Evolutionary conservation across 768 basidiomycete genomes (phyloP).

Genomic region (Suillus clintonianus): DNA sequence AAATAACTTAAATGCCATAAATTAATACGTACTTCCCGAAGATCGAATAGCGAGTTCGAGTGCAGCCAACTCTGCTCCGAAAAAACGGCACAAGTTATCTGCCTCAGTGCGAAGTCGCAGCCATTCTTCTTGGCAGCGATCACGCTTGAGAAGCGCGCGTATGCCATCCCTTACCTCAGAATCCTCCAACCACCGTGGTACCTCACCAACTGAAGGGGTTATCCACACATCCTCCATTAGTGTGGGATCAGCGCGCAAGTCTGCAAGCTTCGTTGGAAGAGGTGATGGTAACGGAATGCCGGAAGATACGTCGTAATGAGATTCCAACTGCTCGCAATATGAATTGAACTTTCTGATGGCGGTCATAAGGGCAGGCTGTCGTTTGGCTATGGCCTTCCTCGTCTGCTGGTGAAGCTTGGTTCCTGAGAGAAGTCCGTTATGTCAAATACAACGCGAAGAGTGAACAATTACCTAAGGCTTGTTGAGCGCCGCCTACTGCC

Average conservation of each 20-base stretch:
- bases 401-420: conserved; percentile 35
- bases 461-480: conserved; percentile 16
- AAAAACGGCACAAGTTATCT: conserved; percentile 40
- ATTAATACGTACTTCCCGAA: too few species aligned
- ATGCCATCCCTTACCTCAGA: conserved; percentile 33
- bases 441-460: not conserved
- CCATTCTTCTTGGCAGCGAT: conserved; percentile 34
- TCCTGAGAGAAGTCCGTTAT: conserved; percentile 17
- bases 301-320: conserved; percentile 20
- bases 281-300: conserved; percentile 34
- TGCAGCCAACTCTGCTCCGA: conserved; percentile 26
- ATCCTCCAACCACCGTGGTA: conserved; percentile 37
- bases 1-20: too few species aligned
- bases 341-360: conserved; percentile 31
- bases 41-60: conserved; percentile 26
- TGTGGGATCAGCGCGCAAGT: conserved; percentile 11
- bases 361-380: conserved; percentile 24
- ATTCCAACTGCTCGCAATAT: conserved; percentile 23
- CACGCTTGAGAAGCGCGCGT: conserved; percentile 23
- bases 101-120: conserved; percentile 26
- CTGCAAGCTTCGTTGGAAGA: conserved; percentile 31
- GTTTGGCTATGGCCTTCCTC: conserved; percentile 27
- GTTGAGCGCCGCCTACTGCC: conserved; percentile 30
- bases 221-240: conserved; percentile 44
- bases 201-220: conserved; percentile 6